A percentile compares a stretch with the other conserved stretches of the same genome.
These are phyloP conservation scores for Lachancea thermotolerans DNA, from an alignment of 805 yeast species.

Conservation along the genomic window DNA sequence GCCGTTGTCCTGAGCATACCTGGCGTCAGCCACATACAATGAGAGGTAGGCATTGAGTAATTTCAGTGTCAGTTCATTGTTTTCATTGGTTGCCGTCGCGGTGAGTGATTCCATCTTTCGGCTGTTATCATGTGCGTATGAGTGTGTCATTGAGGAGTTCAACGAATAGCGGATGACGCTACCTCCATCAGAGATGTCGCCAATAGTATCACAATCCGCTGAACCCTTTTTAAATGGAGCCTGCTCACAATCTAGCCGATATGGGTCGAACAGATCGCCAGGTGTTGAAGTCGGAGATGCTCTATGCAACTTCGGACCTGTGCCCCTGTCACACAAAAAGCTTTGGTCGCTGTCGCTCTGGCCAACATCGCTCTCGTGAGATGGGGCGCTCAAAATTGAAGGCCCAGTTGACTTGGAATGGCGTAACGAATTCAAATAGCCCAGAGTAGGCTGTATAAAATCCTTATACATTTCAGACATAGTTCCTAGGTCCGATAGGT, in stretches of 20 bases:
- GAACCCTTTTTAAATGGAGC: not conserved
- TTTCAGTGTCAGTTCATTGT: slow-evolving; percentile 3
- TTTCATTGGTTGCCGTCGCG: slow-evolving; percentile 1
- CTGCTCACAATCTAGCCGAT: not conserved
- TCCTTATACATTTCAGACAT: not conserved
- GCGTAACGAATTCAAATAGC: slow-evolving; percentile 1
- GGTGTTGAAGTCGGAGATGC: not conserved
- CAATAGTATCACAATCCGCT: not conserved
- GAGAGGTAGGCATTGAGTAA: slow-evolving; percentile 4
- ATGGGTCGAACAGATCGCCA: not conserved
- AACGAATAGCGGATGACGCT: slow-evolving; percentile 7
- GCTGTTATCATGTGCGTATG: not conserved
- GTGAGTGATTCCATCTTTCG: not conserved
- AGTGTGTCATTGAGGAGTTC: slow-evolving; percentile 1
- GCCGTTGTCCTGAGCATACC: not conserved
- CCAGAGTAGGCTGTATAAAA: not conserved
- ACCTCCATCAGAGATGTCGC: slow-evolving; percentile 1
- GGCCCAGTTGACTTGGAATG: not conserved
- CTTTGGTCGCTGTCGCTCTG: not conserved
- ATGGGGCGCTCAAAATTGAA: not conserved
- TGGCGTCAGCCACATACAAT: slow-evolving; percentile 3
- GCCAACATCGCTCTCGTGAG: slow-evolving; percentile 1
- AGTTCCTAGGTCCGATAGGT: no score
- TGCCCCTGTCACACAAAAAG: not conserved
- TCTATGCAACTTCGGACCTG: no score